phyloP scores from a whole-genome alignment of 495 filamentous ascomycete species.

The Trichocladium uniseriatum region DNA sequence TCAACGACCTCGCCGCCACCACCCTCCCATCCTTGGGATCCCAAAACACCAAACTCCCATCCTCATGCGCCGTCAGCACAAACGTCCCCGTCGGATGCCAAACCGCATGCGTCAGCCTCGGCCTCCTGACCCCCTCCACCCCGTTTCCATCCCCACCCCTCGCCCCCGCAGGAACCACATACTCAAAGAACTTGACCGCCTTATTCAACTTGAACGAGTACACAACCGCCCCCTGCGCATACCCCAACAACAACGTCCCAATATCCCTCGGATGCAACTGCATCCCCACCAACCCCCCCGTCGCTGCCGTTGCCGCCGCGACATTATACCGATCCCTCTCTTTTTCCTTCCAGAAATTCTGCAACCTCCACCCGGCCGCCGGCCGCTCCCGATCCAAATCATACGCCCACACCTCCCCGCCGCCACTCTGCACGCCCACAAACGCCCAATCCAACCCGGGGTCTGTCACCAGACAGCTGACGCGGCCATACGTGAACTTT shows the following conservation, averaged over 20 bases:
- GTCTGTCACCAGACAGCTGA: slow-evolving; percentile 65
- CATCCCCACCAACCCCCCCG: slow-evolving; percentile 48
- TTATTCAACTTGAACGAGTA: slow-evolving; percentile 88
- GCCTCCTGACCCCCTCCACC: slow-evolving; percentile 49
- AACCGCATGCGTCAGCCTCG: slow-evolving; percentile 63
- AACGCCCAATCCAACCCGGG: slow-evolving; percentile 87
- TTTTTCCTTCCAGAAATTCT: slow-evolving; percentile 71
- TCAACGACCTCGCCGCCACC: slow-evolving; percentile 71
- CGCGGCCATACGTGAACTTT: slow-evolving; percentile 62
- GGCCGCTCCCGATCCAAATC: slow-evolving; percentile 75
- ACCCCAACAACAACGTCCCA: slow-evolving; percentile 82
- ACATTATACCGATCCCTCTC: slow-evolving; percentile 16
- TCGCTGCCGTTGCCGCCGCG: slow-evolving; percentile 21
- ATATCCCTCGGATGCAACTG: slow-evolving; percentile 86
- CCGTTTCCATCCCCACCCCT: slow-evolving; percentile 60
- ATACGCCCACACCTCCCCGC: slow-evolving; percentile 77
- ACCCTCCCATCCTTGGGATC: slow-evolving; percentile 85
- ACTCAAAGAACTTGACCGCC: slow-evolving; percentile 68
- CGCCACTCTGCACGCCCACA: slow-evolving; percentile 64
- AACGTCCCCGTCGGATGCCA: slow-evolving; percentile 98
- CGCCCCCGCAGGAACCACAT: slow-evolving; percentile 72
- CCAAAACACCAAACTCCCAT: slow-evolving; percentile 86
- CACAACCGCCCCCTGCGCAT: slow-evolving; percentile 74
- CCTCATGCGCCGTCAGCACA: slow-evolving; percentile 77
- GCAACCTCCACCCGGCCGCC: slow-evolving; percentile 58